phyloP scores from a whole-genome alignment of 129 eudicot species.

The Solidago caesia region DNA sequence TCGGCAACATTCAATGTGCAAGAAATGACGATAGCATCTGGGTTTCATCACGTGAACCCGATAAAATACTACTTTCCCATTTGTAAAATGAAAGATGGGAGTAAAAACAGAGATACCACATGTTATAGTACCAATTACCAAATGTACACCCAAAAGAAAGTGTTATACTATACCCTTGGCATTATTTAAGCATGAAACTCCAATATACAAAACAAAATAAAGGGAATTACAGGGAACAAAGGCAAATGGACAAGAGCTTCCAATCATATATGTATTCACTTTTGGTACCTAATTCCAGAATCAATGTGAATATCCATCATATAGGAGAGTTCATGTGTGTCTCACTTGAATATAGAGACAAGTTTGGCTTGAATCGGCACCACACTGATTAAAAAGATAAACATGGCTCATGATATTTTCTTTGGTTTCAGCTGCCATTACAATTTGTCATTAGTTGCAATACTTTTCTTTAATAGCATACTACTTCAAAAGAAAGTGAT shows the following conservation, averaged over 20 bases:
- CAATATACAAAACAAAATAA: no score
- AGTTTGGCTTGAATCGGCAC: neutral
- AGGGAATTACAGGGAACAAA: constrained; percentile 1
- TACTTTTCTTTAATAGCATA: neutral
- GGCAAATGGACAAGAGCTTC: constrained; percentile 19
- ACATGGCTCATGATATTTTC: neutral
- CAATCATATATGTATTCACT: neutral
- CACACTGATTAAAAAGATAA: neutral
- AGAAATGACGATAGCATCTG: constrained; percentile 8
- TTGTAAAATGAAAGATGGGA: neutral
- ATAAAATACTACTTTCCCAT: neutral
- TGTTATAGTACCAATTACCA: constrained; percentile 24
- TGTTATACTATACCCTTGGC: constrained; percentile 14
- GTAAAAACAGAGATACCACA: constrained; percentile 21
- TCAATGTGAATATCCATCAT: neutral
- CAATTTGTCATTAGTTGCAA: neutral
- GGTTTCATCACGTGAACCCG: constrained; percentile 9
- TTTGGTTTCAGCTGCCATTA: neutral
- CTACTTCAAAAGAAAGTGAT: neutral
- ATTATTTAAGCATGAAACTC: constrained; percentile 2
- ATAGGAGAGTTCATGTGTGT: neutral
- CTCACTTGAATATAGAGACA: neutral
- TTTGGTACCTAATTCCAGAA: neutral
- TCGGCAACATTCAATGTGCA: constrained; percentile 10
- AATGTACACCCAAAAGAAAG: neutral